Evolutionary conservation across 2,329 filamentous ascomycete species (phyloP), one percentile per base, ranked within the genome.

Genomic region (Cylindrodendrum hubeiense): DNA sequence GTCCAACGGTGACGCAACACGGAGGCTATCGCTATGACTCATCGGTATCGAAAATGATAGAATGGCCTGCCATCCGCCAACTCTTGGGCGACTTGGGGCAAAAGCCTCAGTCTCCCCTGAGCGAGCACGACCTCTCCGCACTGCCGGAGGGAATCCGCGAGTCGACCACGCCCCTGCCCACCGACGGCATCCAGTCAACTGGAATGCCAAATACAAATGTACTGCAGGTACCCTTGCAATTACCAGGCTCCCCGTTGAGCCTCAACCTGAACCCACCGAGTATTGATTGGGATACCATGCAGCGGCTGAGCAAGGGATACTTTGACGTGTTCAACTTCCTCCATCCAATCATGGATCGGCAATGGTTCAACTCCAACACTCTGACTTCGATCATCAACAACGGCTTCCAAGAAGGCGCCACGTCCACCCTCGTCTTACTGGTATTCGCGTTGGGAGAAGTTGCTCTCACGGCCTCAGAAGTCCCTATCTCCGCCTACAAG

Each of bases 271-370:
- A 43, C 15, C 61, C 63, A 6, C 65, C 73, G 3, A 71, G 66
- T 24, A 68, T 89, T 51, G 81, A 79, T 13, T 82, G 82, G 74
- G 84, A 87, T 6, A 79, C 79, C 3, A 85, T 89, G 77, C 81
- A 84, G 62, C 78, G 79, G 24, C 79, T 87, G 39, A 82, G 82
- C 62, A 85, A 85, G 52, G 81, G 83, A 0, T 90, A 87, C 71
- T 90, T 90, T 72, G 84, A 88, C 69, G 85, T 83, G 2, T 87
- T 88, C 76, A 90, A 90, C 71, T 79, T 87, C 13, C 72, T 89
- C 15, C 85, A 86, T 69, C 88, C 88, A 0, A 82, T 90, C 39
- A 79, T 90, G 71, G 87, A 89, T 66, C 80, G 86, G n/a, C 82
- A 87, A 34, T 78, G 77, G 22, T 90, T 90, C 74, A 78, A 83